These are phyloP conservation scores for Wickerhamomyces ciferrii DNA, from an alignment of 805 yeast species.

Conservation along the genomic window DNA sequence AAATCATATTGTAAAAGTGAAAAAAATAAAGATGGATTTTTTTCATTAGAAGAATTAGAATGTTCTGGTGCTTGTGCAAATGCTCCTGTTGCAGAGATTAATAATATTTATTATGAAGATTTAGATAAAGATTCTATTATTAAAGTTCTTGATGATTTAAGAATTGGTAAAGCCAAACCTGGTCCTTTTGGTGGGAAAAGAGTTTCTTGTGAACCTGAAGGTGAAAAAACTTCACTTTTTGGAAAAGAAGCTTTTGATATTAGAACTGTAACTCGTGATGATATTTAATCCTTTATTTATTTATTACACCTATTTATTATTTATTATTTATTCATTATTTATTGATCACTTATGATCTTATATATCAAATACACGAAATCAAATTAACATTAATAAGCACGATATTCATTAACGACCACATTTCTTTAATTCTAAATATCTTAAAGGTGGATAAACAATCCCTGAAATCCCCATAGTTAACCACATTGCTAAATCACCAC, in stretches of 20 bases:
- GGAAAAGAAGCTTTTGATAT: constrained; percentile 63
- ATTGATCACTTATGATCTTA: not conserved
- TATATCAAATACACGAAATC: not conserved
- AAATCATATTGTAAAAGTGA: constrained; percentile 49
- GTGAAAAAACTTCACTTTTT: constrained; percentile 60
- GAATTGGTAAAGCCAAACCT: constrained; percentile 53
- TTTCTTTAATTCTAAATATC: constrained; percentile 58
- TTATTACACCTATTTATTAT: constrained; percentile 2
- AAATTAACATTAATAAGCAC: too few species aligned
- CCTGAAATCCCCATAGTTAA: constrained; percentile 68
- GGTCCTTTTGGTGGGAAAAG: constrained; percentile 68
- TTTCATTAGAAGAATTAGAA: constrained; percentile 84
- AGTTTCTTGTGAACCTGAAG: constrained; percentile 70
- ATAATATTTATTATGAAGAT: constrained; percentile 82
- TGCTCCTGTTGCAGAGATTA: constrained; percentile 83
- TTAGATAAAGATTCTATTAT: constrained; percentile 63
- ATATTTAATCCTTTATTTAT: constrained; percentile 35
- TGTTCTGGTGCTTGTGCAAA: constrained; percentile 91
- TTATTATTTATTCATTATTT: constrained; percentile 1
- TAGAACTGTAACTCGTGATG: constrained; percentile 65
- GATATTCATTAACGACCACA: constrained; percentile 36
- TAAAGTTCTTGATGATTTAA: constrained; percentile 55
- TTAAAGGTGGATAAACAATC: constrained; percentile 53
- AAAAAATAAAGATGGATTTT: constrained; percentile 68
- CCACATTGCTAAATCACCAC: constrained; percentile 85